A percentile compares a stretch with the other conserved stretches of the same genome.
These are phyloP conservation scores for Paulownia fortunei DNA, from an alignment of 257 asterid genomes.

Conservation along the genomic window DNA sequence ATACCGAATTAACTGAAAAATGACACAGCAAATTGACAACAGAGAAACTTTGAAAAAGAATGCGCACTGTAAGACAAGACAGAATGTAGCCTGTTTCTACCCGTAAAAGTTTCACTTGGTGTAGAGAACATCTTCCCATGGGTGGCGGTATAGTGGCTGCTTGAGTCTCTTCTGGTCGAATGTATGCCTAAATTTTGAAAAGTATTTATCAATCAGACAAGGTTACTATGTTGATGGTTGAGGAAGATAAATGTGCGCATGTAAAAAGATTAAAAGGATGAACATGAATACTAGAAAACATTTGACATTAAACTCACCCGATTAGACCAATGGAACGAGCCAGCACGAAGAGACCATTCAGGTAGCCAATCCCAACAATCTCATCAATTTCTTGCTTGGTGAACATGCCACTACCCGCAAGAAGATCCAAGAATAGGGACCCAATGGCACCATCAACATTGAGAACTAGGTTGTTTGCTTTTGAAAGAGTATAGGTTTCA, in stretches of 20 bases:
- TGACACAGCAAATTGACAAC: constrained; percentile 36
- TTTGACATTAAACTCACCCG: constrained; percentile 63
- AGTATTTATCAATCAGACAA: constrained; percentile 10
- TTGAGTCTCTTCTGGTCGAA: constrained; percentile 98
- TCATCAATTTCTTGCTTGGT: constrained; percentile 93
- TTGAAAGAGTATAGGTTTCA: constrained; percentile 93
- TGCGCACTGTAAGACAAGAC: neutral
- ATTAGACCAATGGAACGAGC: constrained; percentile 99
- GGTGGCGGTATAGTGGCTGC: constrained; percentile 99
- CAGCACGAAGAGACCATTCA: constrained; percentile 94
- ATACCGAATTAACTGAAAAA: constrained; percentile 41
- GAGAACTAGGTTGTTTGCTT: constrained; percentile 94
- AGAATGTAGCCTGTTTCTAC: constrained; percentile 6
- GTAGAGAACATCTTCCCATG: constrained; percentile 99
- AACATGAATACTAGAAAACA: neutral
- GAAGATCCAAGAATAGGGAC: constrained; percentile 96
- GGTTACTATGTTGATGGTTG: neutral
- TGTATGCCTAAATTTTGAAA: constrained; percentile 72
- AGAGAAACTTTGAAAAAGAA: constrained; percentile 33
- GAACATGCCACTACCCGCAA: constrained; percentile 99
- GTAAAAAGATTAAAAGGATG: neutral
- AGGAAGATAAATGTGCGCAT: neutral
- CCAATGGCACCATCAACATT: constrained; percentile 99
- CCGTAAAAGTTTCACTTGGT: constrained; percentile 67
- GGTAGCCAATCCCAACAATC: constrained; percentile 90